phyloP scores from a whole-genome alignment of 164 flowering plant species.

The Taxillus chinensis region DNA sequence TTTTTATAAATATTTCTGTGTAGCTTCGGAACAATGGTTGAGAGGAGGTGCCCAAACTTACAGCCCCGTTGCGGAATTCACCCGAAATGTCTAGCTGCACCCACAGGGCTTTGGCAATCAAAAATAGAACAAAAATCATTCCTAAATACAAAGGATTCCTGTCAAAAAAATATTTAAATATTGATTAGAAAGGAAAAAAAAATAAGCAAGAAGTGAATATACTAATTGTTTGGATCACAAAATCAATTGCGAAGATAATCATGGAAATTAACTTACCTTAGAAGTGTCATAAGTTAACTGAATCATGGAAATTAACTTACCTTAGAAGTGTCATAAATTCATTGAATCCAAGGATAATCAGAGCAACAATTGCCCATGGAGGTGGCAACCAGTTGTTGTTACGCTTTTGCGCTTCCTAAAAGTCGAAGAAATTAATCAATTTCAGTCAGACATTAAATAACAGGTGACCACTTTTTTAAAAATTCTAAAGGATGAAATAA shows the following conservation, averaged over 20 bases:
- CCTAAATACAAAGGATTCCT: conserved; percentile 81
- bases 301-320: conserved; percentile 20
- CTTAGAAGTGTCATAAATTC: conserved; percentile 91
- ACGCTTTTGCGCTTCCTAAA: conserved; percentile 78
- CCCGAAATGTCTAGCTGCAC: conserved; percentile 71
- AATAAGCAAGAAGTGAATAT: too few relatives aligned
- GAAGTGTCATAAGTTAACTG: conserved; percentile 86
- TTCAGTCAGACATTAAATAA: neutral
- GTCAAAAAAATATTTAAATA: conserved; percentile 5
- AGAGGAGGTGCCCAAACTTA: conserved; percentile 28
- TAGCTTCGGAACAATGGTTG: neutral
- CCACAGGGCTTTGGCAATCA: conserved; percentile 73
- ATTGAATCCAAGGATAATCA: conserved; percentile 76
- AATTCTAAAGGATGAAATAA: too few relatives aligned
- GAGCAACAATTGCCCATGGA: conserved; percentile 84
- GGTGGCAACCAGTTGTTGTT: conserved; percentile 95
- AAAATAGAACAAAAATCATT: conserved; percentile 56
- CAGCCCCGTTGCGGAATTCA: conserved; percentile 83
- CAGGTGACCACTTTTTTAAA: too few relatives aligned
- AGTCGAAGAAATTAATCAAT: conserved; percentile 1
- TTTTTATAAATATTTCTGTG: too few relatives aligned
- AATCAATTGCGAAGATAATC: neutral
- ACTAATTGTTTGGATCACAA: too few relatives aligned
- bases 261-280: conserved; percentile 37
- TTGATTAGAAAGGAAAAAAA: too few relatives aligned